Evolutionary conservation across 108 stramenopile species (phyloP), one percentile per base, ranked within the genome.

Genomic region (Hondaea fermentalgiana): DNA sequence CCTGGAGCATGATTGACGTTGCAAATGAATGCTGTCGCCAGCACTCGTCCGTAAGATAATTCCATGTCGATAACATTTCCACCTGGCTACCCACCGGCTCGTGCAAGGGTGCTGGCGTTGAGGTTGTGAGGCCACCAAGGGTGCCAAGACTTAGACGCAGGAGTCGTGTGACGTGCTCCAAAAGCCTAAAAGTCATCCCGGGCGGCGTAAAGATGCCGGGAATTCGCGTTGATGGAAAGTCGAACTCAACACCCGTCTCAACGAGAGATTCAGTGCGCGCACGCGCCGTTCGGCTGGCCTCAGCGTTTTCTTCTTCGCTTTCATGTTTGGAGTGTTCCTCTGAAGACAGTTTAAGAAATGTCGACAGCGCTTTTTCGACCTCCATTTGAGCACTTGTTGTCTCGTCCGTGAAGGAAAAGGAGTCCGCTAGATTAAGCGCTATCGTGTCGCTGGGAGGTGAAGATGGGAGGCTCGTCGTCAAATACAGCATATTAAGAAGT

Each of bases 41-140:
- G 76, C 76, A 83, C 76, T 83, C 76, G 51, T 83, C 76, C 23
- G 49, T 53, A 16, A 83, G 51, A 4, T 53, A 83, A 3, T 83
- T 83, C 76, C 76, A 83, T 43, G 49, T 83, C 49, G 76, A n/a
- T 16, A 83, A 4, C 76, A 83, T 47, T 53, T 83, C 76, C n/a
- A 83, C 49, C n/a, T 83, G 76, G 43, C 6, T 12, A 3, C 49
- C 45, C n/a, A 83, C 28, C 23, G 45, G 45, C 51, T 83, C 76
- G 23, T 53, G n/a, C 51, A 53, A 19, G 42, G 64, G 64, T 17
- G 10, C 10, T 17, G 25, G 35, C 25, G 35, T 42, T 10, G 64
- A 69, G 1, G 64, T 42, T 8, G 35, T 42, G 8, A 69, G 8
- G 10, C 49, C 76, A 53, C 51, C 28, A 16, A 83, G 51, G 2